Evolutionary conservation across 352 stramenopile species (phyloP).

Genomic region (Pythium apleroticum): DNA sequence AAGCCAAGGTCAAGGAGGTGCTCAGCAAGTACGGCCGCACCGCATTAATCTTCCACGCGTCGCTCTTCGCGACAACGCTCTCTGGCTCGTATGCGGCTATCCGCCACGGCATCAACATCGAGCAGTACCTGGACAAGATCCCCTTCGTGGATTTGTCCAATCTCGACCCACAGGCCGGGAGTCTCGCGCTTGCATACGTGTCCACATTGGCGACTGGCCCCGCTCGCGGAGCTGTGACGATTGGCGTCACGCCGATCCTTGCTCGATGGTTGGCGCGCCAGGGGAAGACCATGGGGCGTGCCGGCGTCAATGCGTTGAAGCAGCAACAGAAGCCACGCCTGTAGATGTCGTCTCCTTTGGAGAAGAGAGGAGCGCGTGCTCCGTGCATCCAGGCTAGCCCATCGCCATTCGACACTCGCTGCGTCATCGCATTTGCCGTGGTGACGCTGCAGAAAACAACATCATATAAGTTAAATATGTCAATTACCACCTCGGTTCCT

Average conservation of each 20-base stretch:
- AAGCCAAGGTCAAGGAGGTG: constrained; percentile 58
- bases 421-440: neutral
- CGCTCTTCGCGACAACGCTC: constrained; percentile 95
- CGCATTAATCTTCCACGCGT: constrained; percentile 90
- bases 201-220: constrained; percentile 86
- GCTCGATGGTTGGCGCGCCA: constrained; percentile 58
- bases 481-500: neutral
- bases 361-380: neutral
- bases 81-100: constrained; percentile 75
- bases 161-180: constrained; percentile 68
- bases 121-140: constrained; percentile 49
- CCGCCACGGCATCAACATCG: constrained; percentile 62
- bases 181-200: constrained; percentile 90
- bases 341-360: neutral
- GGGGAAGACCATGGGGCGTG: constrained; percentile 21
- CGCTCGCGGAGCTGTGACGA: constrained; percentile 67
- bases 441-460: neutral
- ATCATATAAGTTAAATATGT: constrained; percentile 9
- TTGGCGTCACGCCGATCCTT: constrained; percentile 69
- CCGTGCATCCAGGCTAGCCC: neutral
- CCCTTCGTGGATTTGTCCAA: constrained; percentile 73
- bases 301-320: constrained; percentile 24
- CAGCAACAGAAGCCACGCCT: constrained; percentile 13
- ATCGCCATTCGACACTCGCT: neutral
- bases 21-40: constrained; percentile 95